Evolutionary conservation across 306 rosid genomes (phyloP), one percentile per base, ranked within the genome.

Genomic region (Cercis canadensis): DNA sequence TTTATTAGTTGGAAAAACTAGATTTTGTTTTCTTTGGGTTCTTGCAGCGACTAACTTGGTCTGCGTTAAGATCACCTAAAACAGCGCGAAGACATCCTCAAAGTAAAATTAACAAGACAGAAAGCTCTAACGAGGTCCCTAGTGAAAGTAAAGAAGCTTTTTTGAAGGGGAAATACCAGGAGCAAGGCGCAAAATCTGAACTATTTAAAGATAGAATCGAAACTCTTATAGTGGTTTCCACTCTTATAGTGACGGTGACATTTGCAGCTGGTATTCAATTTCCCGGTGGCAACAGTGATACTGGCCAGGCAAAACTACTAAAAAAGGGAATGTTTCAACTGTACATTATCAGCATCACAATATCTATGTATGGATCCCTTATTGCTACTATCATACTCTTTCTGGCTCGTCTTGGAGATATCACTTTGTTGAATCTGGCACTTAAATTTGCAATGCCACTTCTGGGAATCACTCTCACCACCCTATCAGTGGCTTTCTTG

Each of bases 401-500:
- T 0, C 68, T 70, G 75, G 65, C 73, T 3, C 78, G 63, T 10
- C 17, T 61, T 3, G 65, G 72, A 4, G 72, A 64, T n/a, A 8
- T 65, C 19, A 44, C 21, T 64, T 44, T 57, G 40, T 55, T 29
- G 7, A 16, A 5, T 3, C 18, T 24, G 11, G 17, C 49, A 1
- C 6, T 50, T 19, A 13, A 31, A 31, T 9, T 53, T 8, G 64
- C 76, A 17, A 2, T 41, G 11, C 71, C 71, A 12, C 5, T 69
- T 13, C 49, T 76, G 56, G 81, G 70, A 17, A 1, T 76, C 1
- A 37, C 81, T 61, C 57, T 76, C 0, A 37, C 65, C 21, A 69
- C 17, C 56, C 33, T 69, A 56, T 70, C 70, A 2, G 3, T 69
- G 34, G 81, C 81, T 1, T 76, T 69, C 65, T 52, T 57, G 81